Percentiles rank a stretch among this genome's conserved stretches.
phyloP scores from a whole-genome alignment of 1,284 basidiomycete genomes.

The Trametes sp. region DNA sequence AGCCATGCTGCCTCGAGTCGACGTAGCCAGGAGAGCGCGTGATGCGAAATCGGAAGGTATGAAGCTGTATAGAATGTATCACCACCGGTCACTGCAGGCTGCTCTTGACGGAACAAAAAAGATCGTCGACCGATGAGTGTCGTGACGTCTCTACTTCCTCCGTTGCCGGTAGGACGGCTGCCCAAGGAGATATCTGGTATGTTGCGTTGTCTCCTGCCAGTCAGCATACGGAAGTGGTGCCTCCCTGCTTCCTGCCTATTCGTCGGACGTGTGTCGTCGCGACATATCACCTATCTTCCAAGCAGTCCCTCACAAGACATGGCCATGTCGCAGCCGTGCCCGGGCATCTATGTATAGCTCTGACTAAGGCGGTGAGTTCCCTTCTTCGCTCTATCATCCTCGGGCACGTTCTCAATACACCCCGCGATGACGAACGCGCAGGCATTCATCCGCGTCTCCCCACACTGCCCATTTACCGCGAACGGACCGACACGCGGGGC shows the following conservation, averaged over 20 bases:
- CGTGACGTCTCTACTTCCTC: too few species aligned
- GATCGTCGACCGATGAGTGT: background rate
- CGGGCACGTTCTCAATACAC: slow-evolving; percentile 7
- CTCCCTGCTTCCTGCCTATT: slow-evolving; percentile 10
- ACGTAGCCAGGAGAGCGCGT: slow-evolving; percentile 13
- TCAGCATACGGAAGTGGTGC: background rate
- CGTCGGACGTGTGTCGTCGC: slow-evolving; percentile 18
- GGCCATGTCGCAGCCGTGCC: background rate
- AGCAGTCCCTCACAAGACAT: background rate
- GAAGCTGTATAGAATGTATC: slow-evolving; percentile 8
- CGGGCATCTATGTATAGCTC: slow-evolving; percentile 1
- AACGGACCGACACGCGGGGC: slow-evolving; percentile 20
- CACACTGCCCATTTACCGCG: slow-evolving; percentile 8
- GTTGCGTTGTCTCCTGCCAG: background rate
- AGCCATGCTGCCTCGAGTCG: slow-evolving; percentile 13
- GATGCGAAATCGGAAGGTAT: slow-evolving; percentile 6
- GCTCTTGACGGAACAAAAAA: background rate
- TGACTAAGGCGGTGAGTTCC: slow-evolving; percentile 7
- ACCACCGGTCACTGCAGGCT: background rate
- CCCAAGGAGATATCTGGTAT: background rate
- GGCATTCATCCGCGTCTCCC: slow-evolving; percentile 12
- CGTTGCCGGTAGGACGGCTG: background rate
- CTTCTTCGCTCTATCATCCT: background rate
- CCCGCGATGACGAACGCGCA: slow-evolving; percentile 9
- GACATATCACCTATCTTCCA: slow-evolving; percentile 18